phyloP scores from a whole-genome alignment of 805 yeast species.

The Suhomyces sp. region DNA sequence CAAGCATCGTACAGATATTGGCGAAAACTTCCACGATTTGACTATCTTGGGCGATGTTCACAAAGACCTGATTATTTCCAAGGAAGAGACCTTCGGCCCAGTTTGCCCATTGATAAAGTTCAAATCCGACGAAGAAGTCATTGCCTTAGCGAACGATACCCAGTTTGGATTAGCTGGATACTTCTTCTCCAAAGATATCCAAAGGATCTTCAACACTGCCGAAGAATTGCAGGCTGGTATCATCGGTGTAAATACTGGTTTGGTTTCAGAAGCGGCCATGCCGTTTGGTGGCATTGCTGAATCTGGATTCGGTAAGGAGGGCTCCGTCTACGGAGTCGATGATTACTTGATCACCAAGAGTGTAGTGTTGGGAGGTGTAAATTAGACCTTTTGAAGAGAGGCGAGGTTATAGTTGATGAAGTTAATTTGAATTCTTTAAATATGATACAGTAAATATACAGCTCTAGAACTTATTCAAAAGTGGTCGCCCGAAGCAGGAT shows the following conservation, averaged over 20 bases:
- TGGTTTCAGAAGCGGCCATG: slow-evolving; percentile 62
- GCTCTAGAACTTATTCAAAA: background rate
- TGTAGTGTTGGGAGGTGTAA: slow-evolving; percentile 47
- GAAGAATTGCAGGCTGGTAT: slow-evolving; percentile 73
- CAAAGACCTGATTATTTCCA: slow-evolving; percentile 50
- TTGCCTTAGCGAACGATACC: slow-evolving; percentile 60
- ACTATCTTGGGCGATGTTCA: slow-evolving; percentile 65
- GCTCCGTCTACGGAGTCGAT: slow-evolving; percentile 70
- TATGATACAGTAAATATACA: background rate
- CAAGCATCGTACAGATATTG: slow-evolving; percentile 48
- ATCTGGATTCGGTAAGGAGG: slow-evolving; percentile 81
- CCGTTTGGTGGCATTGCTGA: slow-evolving; percentile 79
- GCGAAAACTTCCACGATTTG: slow-evolving; percentile 63
- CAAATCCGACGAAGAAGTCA: slow-evolving; percentile 59
- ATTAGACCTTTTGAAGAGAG: background rate
- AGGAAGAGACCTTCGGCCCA: slow-evolving; percentile 84
- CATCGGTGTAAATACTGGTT: slow-evolving; percentile 79
- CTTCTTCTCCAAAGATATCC: slow-evolving; percentile 57
- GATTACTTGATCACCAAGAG: slow-evolving; percentile 69
- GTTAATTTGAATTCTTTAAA: background rate
- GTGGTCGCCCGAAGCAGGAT: background rate
- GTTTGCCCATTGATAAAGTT: slow-evolving; percentile 69
- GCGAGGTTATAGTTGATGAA: too few species aligned
- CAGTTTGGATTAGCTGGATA: slow-evolving; percentile 79
- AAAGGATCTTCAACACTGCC: slow-evolving; percentile 56